Evolutionary conservation across 1,284 basidiomycete species (phyloP).

Genomic region (Malassezia globosa): DNA sequence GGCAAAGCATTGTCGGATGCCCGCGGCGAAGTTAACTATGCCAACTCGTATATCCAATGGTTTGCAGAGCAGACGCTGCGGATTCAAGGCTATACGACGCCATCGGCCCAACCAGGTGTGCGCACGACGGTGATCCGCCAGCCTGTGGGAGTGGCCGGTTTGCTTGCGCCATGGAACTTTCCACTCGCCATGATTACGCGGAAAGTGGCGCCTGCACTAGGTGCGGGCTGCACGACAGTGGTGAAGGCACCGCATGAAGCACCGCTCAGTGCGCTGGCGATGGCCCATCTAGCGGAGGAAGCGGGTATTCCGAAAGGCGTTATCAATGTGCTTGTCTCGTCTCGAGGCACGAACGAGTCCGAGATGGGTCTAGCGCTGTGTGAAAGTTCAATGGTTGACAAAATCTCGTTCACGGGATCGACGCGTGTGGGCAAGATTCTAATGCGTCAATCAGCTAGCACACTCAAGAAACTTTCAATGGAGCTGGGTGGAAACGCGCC

Average conservation of each 20-base stretch:
- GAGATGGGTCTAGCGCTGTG: constrained; percentile 63
- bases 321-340: constrained; percentile 81
- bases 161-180: constrained; percentile 48
- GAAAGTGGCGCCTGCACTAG: constrained; percentile 72
- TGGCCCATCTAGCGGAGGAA: constrained; percentile 68
- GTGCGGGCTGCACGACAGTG: constrained; percentile 88
- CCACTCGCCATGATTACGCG: constrained; percentile 58
- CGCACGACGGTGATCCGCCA: constrained; percentile 81
- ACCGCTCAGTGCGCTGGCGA: constrained; percentile 80
- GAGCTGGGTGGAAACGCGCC: constrained; percentile 65
- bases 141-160: constrained; percentile 61
- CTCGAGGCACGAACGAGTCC: constrained; percentile 58
- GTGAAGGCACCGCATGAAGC: constrained; percentile 94
- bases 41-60: constrained; percentile 43
- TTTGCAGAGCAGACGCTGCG: constrained; percentile 34
- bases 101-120: constrained; percentile 60
- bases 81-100: constrained; percentile 63
- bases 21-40: constrained; percentile 41
- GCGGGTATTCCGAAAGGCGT: constrained; percentile 90
- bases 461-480: constrained; percentile 69
- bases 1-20: constrained; percentile 42
- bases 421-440: constrained; percentile 83
- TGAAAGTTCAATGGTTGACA: constrained; percentile 58
- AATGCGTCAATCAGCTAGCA: constrained; percentile 68
- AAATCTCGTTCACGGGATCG: constrained; percentile 85